These are phyloP conservation scores for Solanum ossicruentum DNA, from an alignment of 257 asterid genomes.

Conservation along the genomic window DNA sequence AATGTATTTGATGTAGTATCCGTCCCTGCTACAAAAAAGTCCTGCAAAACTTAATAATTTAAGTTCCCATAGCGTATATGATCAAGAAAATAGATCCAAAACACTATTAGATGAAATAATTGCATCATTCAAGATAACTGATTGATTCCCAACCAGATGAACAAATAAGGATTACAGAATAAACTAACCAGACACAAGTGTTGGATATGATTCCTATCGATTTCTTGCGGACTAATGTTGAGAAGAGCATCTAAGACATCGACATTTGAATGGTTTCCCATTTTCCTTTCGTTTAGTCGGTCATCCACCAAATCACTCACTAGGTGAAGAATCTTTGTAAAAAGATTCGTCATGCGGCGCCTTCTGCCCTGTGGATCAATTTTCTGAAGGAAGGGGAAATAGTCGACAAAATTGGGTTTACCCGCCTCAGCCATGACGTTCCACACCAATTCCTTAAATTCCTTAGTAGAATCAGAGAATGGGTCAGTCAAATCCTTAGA, in stretches of 20 bases:
- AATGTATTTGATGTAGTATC: conserved; percentile 8
- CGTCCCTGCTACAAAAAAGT: conserved; percentile 9
- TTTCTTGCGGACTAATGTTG: conserved; percentile 27
- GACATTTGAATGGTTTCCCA: not conserved
- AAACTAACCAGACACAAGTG: conserved; percentile 28
- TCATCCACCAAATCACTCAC: not conserved
- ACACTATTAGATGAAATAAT: no score
- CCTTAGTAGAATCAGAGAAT: conserved; percentile 29
- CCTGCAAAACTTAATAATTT: not conserved
- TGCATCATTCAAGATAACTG: no score
- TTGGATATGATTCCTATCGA: conserved; percentile 47
- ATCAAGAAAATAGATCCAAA: not conserved
- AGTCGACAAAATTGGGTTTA: conserved; percentile 28
- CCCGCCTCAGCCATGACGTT: conserved; percentile 21
- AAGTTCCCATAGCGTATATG: not conserved
- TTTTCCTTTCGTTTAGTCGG: not conserved
- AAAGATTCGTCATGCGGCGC: not conserved
- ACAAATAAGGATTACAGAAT: no score
- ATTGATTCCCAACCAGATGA: no score
- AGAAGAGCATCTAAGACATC: conserved; percentile 24
- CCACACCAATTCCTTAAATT: conserved; percentile 33
- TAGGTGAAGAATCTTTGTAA: not conserved
- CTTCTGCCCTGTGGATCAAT: conserved; percentile 33
- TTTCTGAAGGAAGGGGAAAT: conserved; percentile 23
- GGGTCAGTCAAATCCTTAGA: conserved; percentile 38